phyloP scores from a whole-genome alignment of 1,139 yeast genomes.

The Geotrichum phurueaensis region DNA sequence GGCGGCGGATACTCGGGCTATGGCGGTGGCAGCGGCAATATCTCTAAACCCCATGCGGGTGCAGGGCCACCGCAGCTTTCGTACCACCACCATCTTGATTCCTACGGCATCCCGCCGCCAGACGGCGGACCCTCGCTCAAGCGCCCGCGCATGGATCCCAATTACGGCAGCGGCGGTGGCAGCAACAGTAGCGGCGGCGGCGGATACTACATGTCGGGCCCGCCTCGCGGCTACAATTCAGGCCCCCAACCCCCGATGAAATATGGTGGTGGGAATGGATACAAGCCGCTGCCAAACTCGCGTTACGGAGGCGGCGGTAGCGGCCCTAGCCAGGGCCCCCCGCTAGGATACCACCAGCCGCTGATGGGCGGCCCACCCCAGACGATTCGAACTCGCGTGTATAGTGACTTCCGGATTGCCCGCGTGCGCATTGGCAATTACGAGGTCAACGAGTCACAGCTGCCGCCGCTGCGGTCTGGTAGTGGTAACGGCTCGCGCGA shows the following conservation, averaged over 20 bases:
- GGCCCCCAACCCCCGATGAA: not conserved
- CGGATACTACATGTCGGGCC: not conserved
- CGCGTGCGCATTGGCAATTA: conserved; percentile 23
- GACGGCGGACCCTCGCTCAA: conserved; percentile 15
- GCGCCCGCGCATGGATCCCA: conserved; percentile 12
- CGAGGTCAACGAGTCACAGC: conserved; percentile 18
- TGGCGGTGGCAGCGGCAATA: not conserved
- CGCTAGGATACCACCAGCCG: not conserved
- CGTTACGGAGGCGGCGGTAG: not conserved
- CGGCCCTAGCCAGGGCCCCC: not conserved
- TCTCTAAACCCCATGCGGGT: not conserved
- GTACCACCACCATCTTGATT: not conserved
- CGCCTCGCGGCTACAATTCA: not conserved
- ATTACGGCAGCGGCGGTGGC: not conserved
- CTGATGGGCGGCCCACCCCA: not conserved
- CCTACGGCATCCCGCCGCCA: conserved; percentile 2
- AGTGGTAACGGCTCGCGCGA: conserved; percentile 18
- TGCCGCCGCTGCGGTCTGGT: not conserved
- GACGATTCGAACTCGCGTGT: conserved; percentile 8
- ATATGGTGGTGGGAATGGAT: not conserved
- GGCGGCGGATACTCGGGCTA: not conserved
- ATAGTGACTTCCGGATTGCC: conserved; percentile 25
- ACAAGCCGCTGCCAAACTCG: not conserved
- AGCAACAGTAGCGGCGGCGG: not conserved
- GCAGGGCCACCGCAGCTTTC: not conserved